Conservation (phyloP, 768 basidiomycete genomes). For the Imleria badia region DNA sequence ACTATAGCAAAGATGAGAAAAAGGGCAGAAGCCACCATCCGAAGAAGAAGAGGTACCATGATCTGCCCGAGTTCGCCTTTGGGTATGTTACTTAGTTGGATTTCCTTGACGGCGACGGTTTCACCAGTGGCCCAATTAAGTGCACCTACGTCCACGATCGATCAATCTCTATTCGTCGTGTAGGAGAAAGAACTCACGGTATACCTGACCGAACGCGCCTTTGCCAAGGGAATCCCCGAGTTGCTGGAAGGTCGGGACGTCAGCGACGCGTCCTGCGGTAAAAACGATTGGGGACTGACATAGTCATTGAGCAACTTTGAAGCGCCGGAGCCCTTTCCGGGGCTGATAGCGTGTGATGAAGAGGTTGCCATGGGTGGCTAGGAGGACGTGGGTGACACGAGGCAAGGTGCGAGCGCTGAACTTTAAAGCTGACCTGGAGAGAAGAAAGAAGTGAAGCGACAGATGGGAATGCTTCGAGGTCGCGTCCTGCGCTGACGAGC, state of each 20-base stretch:
- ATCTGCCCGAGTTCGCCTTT: constrained; percentile 94
- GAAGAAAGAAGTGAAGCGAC: constrained; percentile 14
- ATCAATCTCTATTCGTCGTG: constrained; percentile 59
- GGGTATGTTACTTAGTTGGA: constrained; percentile 90
- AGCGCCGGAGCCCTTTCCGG: constrained; percentile 32
- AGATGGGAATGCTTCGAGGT: constrained; percentile 21
- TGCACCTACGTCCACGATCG: constrained; percentile 66
- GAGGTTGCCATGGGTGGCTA: constrained; percentile 22
- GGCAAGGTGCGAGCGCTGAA: not conserved
- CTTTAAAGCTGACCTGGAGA: constrained; percentile 8
- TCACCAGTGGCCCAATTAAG: constrained; percentile 97
- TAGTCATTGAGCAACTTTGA: constrained; percentile 67
- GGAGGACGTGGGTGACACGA: not conserved
- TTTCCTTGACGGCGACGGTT: constrained; percentile 98
- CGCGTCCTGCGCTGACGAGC: constrained; percentile 39
- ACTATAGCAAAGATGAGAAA: constrained; percentile 45
- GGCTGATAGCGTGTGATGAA: constrained; percentile 18
- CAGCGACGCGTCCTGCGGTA: not conserved
- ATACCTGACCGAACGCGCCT: constrained; percentile 96
- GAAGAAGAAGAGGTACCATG: constrained; percentile 59
- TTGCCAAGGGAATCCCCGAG: constrained; percentile 95
- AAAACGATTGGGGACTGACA: constrained; percentile 36
- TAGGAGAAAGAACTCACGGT: constrained; percentile 58
- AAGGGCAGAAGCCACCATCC: not conserved
- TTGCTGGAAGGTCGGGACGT: constrained; percentile 58